Base-by-base conservation (phyloP, 139 green algal genomes). In the Haematococcus sp. region DNA sequence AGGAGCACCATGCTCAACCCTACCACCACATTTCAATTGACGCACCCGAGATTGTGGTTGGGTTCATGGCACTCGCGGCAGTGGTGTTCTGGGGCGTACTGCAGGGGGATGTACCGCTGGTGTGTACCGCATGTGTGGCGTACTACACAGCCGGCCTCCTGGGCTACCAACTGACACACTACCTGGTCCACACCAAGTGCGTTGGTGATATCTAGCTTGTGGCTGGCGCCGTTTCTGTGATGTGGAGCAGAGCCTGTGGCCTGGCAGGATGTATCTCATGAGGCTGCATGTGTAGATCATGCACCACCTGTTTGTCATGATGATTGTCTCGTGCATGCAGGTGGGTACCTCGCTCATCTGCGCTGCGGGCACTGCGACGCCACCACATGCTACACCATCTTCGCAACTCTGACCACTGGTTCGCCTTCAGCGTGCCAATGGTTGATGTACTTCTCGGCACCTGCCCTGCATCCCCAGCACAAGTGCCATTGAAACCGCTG, bases 321-420 rank as follows among this genome's bases (percentile, higher is more conserved):
- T 46, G 16, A 7, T 1, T 30, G 1, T 13, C 63, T 35, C 19
- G 33, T 55, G 2, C 2, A 13, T 33, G 35, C 54, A 75, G 55
- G 22, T 75, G 30, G 22, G 33, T 67, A 17, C 52, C 69, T 31
- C 22, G 4, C 15, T 35, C 44, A 4, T 40, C 65, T 43, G 5
- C 27, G 32, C 35, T 63, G 22, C 46, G 31, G 16, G 0, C 7
- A 11, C n/a, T 66, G 27, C 71, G 59, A 1, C 63, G 60, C 22
- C 70, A 77, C 55, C 76, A 82, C 76, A 82, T 77, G 70, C 76
- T 82, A 28, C 76, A 82, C 44, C 76, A 82, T 65, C 61, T 61
- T 16, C 31, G 70, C 4, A 82, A 77, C 44, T 58, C 73, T 17
- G 55, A 70, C 43, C 68, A 78, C 64, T 82, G 76, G 76, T 67